Base-by-base conservation (phyloP, 768 basidiomycete genomes). In the Amanita pseudoporphyria region DNA sequence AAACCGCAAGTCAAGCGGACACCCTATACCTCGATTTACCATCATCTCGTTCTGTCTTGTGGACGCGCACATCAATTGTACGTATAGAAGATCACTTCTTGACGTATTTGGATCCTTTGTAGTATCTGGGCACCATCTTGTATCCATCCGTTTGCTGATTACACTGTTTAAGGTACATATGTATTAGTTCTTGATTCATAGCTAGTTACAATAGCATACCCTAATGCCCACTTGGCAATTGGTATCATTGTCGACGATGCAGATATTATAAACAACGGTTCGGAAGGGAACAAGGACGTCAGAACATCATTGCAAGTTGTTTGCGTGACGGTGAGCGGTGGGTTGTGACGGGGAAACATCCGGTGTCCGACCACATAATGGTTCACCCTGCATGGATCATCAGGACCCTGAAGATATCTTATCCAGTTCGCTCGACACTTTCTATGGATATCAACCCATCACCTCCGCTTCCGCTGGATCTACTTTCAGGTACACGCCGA, bases 331-430 rank as follows among this genome's bases (percentile, higher is more conserved):
- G n/a, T n/a, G n/a, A n/a, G n/a, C n/a, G n/a, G n/a, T n/a, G n/a
- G n/a, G n/a, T n/a, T n/a, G n/a, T n/a, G n/a, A n/a, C n/a, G n/a
- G n/a, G n/a, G n/a, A n/a, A n/a, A n/a, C n/a, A n/a, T n/a, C n/a
- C n/a, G n/a, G n/a, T n/a, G n/a, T n/a, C n/a, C n/a, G n/a, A n/a
- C n/a, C n/a, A n/a, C n/a, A n/a, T n/a, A n/a, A 41, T 18, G 19
- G 9, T 13, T 44, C 89, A 12, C 35, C 14, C 16, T 5, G 14
- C 21, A 13, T 18, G 9, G 26, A 49, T 42, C 24, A 10, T 30
- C 36, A 36, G 19, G 74, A 78, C 48, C 73, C 79, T 18, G 82
- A 84, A 60, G 87, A 88, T 36, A 73, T 88, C 30, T 67, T 89
- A n/a, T 78, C 72, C 18, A 71, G 73, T 45, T 80, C 84, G 6